Base-by-base conservation (phyloP, 805 yeast species). In the Candida michaelii region DNA sequence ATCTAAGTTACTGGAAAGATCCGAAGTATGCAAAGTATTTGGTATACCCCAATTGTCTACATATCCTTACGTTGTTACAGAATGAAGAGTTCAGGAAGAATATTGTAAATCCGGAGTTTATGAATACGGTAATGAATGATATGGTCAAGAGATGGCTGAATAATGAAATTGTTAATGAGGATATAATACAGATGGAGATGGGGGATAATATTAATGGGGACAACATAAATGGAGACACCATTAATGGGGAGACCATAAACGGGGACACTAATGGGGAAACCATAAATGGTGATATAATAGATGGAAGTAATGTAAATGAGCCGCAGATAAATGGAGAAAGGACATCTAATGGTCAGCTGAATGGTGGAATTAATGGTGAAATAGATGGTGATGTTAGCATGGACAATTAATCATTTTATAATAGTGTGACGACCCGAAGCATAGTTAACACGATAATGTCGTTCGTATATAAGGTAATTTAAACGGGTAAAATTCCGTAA, bases 31-130 rank as follows among this genome's bases (percentile, higher is more conserved):
- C 87, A 29, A 77, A 73, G 63, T 86, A 71, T 64, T 69, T 80
- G 51, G 93, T 84, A 15, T 85, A 88, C 56, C 98, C 99, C 2
- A 87, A 91, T 60, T 85, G 97, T 58, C 71, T 91, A 12, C 93
- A 88, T 56, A 77, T 91, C 24, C 69, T 91, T 46, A 79, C 86
- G 15, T 64, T 89, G 42, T 69, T 82, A 10, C 77, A 77, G 51
- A 69, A 65, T 25, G 73, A 71, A 38, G 72, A 71, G 33, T 81
- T 80, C 50, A 65, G 88, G 42, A 67, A 67, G 42, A 77, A 74
- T 47, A 79, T 82, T 2, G 66, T 77, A 46, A 72, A 77, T 56
- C 69, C 80, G 29, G 80, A 83, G 55, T 65, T 76, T 51, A 71
- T 83, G 65, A 71, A 78, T 48, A 68, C 76, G 32, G 52, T 79